phyloP scores from a whole-genome alignment of 2,329 filamentous ascomycete genomes.

The Tolypocladium endophyticum region DNA sequence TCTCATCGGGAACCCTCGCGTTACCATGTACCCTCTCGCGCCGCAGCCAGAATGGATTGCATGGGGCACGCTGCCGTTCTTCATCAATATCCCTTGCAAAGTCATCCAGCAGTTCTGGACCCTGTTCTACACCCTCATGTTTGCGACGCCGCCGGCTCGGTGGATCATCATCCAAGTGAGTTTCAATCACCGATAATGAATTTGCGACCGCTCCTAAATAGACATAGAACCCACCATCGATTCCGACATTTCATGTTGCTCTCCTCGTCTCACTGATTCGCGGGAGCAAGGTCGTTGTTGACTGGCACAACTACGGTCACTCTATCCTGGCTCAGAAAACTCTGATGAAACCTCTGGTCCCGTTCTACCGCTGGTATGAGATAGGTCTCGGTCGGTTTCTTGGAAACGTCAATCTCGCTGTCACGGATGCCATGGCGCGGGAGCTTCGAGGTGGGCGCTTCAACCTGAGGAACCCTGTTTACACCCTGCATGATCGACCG shows the following conservation, averaged over 20 bases:
- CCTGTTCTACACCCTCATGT: slow-evolving; percentile 62
- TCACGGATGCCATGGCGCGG: slow-evolving; percentile 78
- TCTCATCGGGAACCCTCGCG: slow-evolving; percentile 55
- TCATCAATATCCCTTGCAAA: slow-evolving; percentile 71
- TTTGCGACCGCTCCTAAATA: not conserved
- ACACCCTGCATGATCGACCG: slow-evolving; percentile 78
- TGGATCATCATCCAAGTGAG: slow-evolving; percentile 77
- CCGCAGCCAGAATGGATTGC: slow-evolving; percentile 57
- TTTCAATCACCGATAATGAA: not conserved
- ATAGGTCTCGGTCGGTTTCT: slow-evolving; percentile 57
- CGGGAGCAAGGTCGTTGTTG: slow-evolving; percentile 73
- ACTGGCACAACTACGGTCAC: slow-evolving; percentile 99
- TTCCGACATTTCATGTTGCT: slow-evolving; percentile 76
- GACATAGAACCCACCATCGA: slow-evolving; percentile 78
- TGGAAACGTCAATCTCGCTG: slow-evolving; percentile 65
- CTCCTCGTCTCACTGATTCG: slow-evolving; percentile 63
- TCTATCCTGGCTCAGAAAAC: slow-evolving; percentile 66
- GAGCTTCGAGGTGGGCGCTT: slow-evolving; percentile 58
- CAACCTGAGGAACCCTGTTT: slow-evolving; percentile 50
- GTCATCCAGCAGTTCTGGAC: slow-evolving; percentile 71
- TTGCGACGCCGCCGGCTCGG: slow-evolving; percentile 59
- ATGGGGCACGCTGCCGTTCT: slow-evolving; percentile 62
- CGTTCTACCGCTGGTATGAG: slow-evolving; percentile 70
- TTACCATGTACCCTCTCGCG: slow-evolving; percentile 61
- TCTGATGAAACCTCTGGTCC: slow-evolving; percentile 63